A percentile compares a stretch with the other conserved stretches of the same genome.
Conservation (phyloP, 2,329 filamentous ascomycete genomes). For the Meredithiella fracta region DNA sequence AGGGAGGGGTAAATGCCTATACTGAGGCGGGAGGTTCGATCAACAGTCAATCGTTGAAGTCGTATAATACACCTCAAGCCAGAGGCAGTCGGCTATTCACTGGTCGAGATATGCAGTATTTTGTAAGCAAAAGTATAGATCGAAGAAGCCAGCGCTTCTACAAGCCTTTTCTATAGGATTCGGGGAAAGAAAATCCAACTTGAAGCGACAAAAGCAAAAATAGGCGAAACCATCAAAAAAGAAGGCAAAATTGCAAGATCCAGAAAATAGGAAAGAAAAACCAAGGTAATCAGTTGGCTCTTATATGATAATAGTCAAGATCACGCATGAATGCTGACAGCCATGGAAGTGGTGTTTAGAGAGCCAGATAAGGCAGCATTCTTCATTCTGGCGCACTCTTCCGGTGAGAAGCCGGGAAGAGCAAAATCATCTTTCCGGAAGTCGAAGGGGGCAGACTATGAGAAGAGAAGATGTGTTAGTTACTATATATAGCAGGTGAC, state of each 20-base stretch:
- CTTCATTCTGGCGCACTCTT: constrained; percentile 32
- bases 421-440: constrained; percentile 37
- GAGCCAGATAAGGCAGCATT: constrained; percentile 10
- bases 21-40: neutral
- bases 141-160: constrained; percentile 9
- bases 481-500: neutral
- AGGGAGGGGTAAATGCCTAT: neutral
- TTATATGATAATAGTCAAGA: neutral
- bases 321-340: constrained; percentile 10
- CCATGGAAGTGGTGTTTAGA: constrained; percentile 9
- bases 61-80: neutral
- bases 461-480: neutral
- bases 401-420: constrained; percentile 39
- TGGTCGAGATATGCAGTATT: neutral
- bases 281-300: neutral
- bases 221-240: neutral
- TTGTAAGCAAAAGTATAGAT: constrained; percentile 1
- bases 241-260: neutral
- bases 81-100: neutral
- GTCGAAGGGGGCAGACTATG: constrained; percentile 41
- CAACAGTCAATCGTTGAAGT: neutral
- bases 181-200: neutral
- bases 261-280: neutral
- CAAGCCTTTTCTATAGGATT: constrained; percentile 4
- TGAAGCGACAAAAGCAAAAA: neutral